Percentiles rank a stretch among this genome's conserved stretches.
These are phyloP conservation scores for Neurospora sp. DNA, from an alignment of 495 filamentous ascomycete genomes.

Conservation along the genomic window DNA sequence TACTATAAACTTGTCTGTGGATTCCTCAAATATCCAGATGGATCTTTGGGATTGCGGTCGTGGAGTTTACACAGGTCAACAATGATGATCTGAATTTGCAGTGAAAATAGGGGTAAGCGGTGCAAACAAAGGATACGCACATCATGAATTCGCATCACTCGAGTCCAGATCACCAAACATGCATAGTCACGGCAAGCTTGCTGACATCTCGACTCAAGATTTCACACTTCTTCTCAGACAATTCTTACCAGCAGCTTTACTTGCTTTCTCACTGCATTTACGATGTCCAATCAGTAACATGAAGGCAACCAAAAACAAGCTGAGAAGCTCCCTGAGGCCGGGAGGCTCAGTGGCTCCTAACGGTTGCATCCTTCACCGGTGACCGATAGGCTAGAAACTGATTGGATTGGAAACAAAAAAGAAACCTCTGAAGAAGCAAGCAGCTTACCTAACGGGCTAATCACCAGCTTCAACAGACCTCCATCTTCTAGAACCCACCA, in stretches of 20 bases:
- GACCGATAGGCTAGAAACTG: no score
- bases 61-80: not conserved
- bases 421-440: not conserved
- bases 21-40: not conserved
- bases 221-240: no score
- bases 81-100: not conserved
- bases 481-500: not conserved
- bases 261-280: not conserved
- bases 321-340: not conserved
- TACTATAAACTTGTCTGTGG: not conserved
- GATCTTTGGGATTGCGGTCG: not conserved
- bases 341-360: no score
- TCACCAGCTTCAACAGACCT: not conserved
- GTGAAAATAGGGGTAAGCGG: not conserved
- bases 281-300: no score
- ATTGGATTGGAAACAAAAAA: not conserved
- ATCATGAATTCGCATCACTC: not conserved
- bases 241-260: not conserved
- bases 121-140: not conserved
- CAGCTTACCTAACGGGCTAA: not conserved
- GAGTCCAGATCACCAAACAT: not conserved
- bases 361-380: no score
- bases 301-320: no score
- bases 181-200: not conserved
- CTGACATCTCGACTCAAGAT: no score